Evolutionary conservation across 1,139 yeast species (phyloP).

Genomic region (Arxiozyma telluris): DNA sequence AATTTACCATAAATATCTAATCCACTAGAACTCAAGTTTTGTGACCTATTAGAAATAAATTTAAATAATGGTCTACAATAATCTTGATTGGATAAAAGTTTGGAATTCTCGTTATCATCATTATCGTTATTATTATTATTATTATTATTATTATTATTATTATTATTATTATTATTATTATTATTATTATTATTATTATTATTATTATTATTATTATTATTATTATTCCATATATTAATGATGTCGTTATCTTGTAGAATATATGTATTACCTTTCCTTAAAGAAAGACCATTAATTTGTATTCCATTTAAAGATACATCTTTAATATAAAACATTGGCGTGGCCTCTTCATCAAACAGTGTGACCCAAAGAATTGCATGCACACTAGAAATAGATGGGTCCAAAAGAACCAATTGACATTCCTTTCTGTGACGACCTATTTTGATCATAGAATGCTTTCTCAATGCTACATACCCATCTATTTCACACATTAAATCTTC

Average conservation of each 20-base stretch:
- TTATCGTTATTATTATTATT: neutral
- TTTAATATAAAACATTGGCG: conserved; percentile 44
- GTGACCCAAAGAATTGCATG: conserved; percentile 45
- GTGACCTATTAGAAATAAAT: conserved; percentile 7
- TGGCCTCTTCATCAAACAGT: conserved; percentile 41
- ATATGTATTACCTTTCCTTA: conserved; percentile 32
- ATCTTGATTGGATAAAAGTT: neutral
- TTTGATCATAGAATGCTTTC: conserved; percentile 21
- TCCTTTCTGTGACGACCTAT: conserved; percentile 32
- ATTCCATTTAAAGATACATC: conserved; percentile 52
- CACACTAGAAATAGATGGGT: conserved; percentile 35
- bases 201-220: neutral
- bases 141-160: neutral
- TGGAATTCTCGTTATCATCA: neutral
- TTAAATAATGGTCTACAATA: conserved; percentile 2
- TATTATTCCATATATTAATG: conserved; percentile 19
- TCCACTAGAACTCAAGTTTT: neutral
- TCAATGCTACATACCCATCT: conserved; percentile 5
- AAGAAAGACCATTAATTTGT: conserved; percentile 34
- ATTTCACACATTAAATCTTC: neutral
- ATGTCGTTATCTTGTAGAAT: conserved; percentile 40
- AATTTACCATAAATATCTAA: conserved; percentile 12
- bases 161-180: neutral
- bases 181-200: no score
- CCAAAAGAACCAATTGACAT: conserved; percentile 26